Evolutionary conservation across 2,329 filamentous ascomycete genomes (phyloP).

Genomic region (Trichoderma citrinoviride): DNA sequence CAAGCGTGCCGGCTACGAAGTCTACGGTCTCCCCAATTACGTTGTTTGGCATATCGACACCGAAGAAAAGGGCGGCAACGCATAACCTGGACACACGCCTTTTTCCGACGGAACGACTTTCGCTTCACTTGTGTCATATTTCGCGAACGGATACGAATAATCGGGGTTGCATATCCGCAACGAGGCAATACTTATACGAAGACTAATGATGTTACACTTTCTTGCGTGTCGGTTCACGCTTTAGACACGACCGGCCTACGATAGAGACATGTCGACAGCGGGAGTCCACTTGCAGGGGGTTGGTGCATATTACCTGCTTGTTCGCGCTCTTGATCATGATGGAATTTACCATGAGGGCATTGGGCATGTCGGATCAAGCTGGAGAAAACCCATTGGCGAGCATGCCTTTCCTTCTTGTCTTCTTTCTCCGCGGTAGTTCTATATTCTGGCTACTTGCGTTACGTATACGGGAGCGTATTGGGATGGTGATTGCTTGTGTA

Average conservation of each 20-base stretch:
- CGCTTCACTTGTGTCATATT: slow-evolving; percentile 28
- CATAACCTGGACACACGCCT: slow-evolving; percentile 34
- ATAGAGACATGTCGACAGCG: slow-evolving; percentile 15
- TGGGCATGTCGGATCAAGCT: slow-evolving; percentile 22
- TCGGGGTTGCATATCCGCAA: slow-evolving; percentile 23
- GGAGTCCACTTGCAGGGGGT: slow-evolving; percentile 21
- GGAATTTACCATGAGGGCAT: slow-evolving; percentile 22
- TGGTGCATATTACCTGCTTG: slow-evolving; percentile 13
- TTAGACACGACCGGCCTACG: slow-evolving; percentile 20
- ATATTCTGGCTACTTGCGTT: slow-evolving; percentile 32
- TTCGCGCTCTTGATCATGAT: slow-evolving; percentile 5
- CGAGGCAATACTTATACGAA: slow-evolving; percentile 28
- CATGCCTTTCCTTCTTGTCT: slow-evolving; percentile 20
- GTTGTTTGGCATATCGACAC: slow-evolving; percentile 99
- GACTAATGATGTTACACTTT: slow-evolving; percentile 29
- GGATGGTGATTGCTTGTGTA: slow-evolving; percentile 9
- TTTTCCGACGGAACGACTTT: background rate
- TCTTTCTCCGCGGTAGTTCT: slow-evolving; percentile 29
- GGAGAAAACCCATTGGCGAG: slow-evolving; percentile 12
- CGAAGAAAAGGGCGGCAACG: slow-evolving; percentile 86
- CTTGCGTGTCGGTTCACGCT: slow-evolving; percentile 6
- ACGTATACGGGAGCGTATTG: slow-evolving; percentile 20
- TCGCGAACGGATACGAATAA: slow-evolving; percentile 25
- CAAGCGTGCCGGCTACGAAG: slow-evolving; percentile 88
- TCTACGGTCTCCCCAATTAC: slow-evolving; percentile 92